Evolutionary conservation across 371 early-diverging fungal species (phyloP).

Genomic region (Actinomucor elegans): DNA sequence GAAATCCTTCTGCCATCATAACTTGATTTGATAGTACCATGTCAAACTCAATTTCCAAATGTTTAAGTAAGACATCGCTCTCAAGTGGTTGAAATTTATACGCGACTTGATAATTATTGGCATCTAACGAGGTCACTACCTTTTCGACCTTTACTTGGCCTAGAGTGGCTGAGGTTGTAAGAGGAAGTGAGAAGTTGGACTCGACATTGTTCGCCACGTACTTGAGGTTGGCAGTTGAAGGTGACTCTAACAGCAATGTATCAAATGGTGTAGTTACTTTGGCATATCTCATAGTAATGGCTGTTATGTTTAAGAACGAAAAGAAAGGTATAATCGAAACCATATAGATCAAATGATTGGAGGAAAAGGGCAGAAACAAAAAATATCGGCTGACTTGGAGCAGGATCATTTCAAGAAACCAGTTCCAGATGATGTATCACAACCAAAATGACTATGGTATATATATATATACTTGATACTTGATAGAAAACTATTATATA

Average conservation of each 20-base stretch:
- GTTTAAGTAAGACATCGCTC: background rate
- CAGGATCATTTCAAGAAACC: no score
- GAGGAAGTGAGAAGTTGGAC: background rate
- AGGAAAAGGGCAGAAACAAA: no score
- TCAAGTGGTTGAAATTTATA: background rate
- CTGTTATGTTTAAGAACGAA: no score
- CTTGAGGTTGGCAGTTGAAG: background rate
- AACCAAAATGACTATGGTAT: no score
- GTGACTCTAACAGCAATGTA: background rate
- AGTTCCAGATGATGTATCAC: no score
- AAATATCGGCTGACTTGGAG: no score
- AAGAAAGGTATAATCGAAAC: no score
- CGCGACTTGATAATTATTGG: background rate
- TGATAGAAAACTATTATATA: no score
- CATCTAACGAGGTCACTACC: background rate
- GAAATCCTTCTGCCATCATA: constrained; percentile 58
- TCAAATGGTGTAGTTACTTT: constrained; percentile 2
- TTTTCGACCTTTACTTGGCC: background rate
- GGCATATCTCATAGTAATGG: no score
- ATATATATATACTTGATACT: no score
- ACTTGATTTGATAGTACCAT: constrained; percentile 27
- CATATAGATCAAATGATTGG: no score
- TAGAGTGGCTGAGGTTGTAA: background rate
- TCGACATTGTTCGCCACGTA: background rate
- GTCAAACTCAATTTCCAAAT: constrained; percentile 25